A percentile compares a stretch with the other conserved stretches of the same genome.
These are phyloP conservation scores for Prunus yedoensis DNA, from an alignment of 331 rosid genomes.

Conservation along the genomic window DNA sequence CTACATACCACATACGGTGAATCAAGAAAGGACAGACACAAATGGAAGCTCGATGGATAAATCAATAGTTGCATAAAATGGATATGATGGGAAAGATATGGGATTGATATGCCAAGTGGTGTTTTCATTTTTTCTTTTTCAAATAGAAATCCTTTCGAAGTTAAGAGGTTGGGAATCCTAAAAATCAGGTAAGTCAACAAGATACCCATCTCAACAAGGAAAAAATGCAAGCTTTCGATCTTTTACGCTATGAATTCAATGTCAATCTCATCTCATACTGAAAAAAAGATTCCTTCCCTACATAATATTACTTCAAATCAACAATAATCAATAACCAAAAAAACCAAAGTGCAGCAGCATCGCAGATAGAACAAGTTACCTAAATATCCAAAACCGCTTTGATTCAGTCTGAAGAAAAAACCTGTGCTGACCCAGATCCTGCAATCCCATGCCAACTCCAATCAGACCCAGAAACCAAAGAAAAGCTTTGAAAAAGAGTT, in stretches of 20 bases:
- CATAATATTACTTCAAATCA: background rate
- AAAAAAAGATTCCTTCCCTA: constrained; percentile 6
- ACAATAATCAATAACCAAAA: background rate
- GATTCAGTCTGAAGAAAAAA: constrained; percentile 19
- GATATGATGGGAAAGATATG: background rate
- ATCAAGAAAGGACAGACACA: background rate
- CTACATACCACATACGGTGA: constrained; percentile 1
- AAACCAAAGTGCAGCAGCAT: background rate
- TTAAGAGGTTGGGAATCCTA: constrained; percentile 7
- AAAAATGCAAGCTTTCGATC: background rate
- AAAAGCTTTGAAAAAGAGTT: constrained; percentile 1
- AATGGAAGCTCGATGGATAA: background rate
- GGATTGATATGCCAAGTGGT: background rate
- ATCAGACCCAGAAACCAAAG: constrained; percentile 32
- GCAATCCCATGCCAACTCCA: constrained; percentile 33
- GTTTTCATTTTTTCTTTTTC: background rate
- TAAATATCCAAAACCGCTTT: constrained; percentile 20
- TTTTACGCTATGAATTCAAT: background rate
- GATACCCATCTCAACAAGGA: background rate
- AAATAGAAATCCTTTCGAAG: background rate
- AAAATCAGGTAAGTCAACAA: background rate
- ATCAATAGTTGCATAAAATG: background rate
- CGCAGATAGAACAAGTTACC: constrained; percentile 34
- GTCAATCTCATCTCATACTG: background rate
- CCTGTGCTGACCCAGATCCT: constrained; percentile 29